Evolutionary conservation across 176 grass and related monocot species (phyloP), one percentile per base, ranked within the genome.

Genomic region (Aegilops tauschii): DNA sequence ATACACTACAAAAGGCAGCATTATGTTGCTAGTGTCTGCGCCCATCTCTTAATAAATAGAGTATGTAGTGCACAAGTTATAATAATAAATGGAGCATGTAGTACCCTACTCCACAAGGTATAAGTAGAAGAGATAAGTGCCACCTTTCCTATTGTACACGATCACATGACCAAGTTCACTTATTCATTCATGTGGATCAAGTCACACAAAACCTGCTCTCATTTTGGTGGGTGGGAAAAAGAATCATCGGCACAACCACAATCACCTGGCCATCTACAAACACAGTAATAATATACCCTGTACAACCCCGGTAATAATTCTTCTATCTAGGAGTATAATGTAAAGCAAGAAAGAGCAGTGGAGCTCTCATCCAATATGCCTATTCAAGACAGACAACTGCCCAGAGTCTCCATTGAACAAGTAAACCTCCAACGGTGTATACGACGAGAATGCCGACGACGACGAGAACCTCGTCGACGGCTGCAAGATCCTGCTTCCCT

Each of bases 321-420:
- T 54, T 54, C 50, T 11, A 72, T 59, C 54, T 47, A 44, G 39
- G 39, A 42, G 39, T 59, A 73, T 32, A 71, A 21, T 40, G 50
- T 31, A 77, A 52, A 78, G 29, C 5, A 69, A 50, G 25, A 73
- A 23, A 23, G 9, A 88, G 13, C 32, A 37, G 62, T 14, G 21
- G 5, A 84, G 35, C 25, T 36, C 37, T 93, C 82, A 98, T 49
- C 88, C 78, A 80, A 98, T 72, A 18, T 86, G 94, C 69, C 86
- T 88, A 89, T 93, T 96, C 83, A 98, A 79, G 85, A 93, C 90
- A 85, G 89, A 98, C 35, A 98, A 76, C 86, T 93, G 96, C 21
- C 93, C 93, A 31, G 96, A 94, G 85, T 98, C 93, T 69, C 96
- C 96, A 74, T 98, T 98, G 76, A 96, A 88, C 40, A 98, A 45